Conservation (phyloP, 441 rosid genomes). For the Pelargonium cotyledonis region DNA sequence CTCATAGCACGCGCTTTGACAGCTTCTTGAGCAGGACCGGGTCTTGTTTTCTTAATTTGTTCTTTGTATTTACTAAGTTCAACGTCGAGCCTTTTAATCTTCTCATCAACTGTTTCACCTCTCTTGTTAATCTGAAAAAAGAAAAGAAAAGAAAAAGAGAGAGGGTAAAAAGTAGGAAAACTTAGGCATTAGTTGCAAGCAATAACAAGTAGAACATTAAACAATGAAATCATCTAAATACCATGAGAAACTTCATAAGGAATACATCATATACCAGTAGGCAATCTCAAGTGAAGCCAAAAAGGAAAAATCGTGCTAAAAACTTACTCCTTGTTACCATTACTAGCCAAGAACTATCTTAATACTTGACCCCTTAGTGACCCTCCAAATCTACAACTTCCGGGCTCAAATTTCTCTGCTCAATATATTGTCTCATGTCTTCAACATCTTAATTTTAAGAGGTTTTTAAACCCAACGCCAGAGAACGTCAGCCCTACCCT, state of each 20-base stretch:
- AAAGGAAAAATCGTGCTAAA: not conserved
- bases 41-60: constrained; percentile 74
- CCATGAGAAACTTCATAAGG: not conserved
- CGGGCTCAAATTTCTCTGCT: not conserved
- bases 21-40: constrained; percentile 89
- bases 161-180: not conserved
- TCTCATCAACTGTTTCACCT: constrained; percentile 90
- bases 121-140: constrained; percentile 61
- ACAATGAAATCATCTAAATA: not conserved
- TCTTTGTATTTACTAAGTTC: constrained; percentile 72
- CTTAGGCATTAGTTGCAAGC: not conserved
- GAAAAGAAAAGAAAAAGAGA: not conserved
- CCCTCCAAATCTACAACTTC: too few relatives aligned
- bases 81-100: constrained; percentile 70
- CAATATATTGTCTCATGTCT: not conserved
- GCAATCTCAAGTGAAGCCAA: not conserved
- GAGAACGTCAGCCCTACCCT: too few relatives aligned
- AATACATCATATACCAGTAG: not conserved
- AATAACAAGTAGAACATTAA: not conserved
- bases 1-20: constrained; percentile 89
- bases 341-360: not conserved
- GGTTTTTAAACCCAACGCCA: too few relatives aligned
- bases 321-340: not conserved
- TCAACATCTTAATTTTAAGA: not conserved
- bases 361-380: not conserved